Evolutionary conservation across 148 eudicot species (phyloP), one percentile per base, ranked within the genome.

Genomic region (Diospyros lotus): DNA sequence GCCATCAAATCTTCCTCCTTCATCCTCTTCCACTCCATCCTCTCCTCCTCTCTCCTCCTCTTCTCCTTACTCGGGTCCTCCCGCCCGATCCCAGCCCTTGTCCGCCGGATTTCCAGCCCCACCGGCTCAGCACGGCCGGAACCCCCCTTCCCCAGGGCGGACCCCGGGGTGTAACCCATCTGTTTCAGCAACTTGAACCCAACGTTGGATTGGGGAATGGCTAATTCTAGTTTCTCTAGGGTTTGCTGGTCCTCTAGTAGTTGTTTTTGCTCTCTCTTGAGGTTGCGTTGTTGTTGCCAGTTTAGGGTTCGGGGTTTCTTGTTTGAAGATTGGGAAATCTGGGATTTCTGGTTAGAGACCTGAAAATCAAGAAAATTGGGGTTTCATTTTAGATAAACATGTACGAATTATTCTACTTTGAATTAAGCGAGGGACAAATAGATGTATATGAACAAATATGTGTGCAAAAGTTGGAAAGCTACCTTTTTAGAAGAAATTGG

Each of bases 91-190:
- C 98, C 98, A 0, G 87, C 90, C 69, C 98, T 77, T 2, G 85
- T 79, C 80, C 98, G 79, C 85, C 97, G 72, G 55, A 94, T 94
- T 74, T 91, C 87, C 10, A 94, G 60, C 69, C 86, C 89, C n/a
- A 94, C 76, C 0, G 97, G 98, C 71, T 91, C 93, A 1, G 81
- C 87, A 42, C 79, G 80, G 3, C 97, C 94, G 39, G 86, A 86
- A 3, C 92, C 94, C 76, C 83, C 92, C 81, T 88, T 91, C 13
- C 96, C 96, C 39, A 93, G 64, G 1, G 89, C 90, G 3, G 83
- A 79, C 7, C 98, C 98, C 1, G 97, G 94, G 18, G 83, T 86
- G 77, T 94, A 94, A 5, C 98, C 98, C 98, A 94, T 94, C 69
- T 88, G 86, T 62, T 84, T 84, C 65, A 94, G 73, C 86, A 94